These are phyloP conservation scores for Sporothrix mexicana DNA, from an alignment of 2,329 filamentous ascomycete genomes.

Conservation along the genomic window DNA sequence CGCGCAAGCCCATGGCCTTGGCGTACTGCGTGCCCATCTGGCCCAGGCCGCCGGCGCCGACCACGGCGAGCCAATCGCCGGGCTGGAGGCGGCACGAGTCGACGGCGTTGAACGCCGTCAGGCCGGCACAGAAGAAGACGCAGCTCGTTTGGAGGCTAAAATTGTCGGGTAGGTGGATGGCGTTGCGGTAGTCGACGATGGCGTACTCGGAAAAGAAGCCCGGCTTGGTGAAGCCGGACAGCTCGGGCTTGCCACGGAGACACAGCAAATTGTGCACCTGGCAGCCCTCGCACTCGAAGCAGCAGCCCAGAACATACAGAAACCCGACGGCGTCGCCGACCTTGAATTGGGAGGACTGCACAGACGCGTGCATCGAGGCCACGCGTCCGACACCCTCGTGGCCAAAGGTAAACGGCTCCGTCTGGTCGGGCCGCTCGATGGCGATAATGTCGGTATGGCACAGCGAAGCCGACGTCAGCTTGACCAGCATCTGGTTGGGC, in stretches of 20 bases:
- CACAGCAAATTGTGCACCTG: constrained; percentile 51
- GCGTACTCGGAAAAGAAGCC: constrained; percentile 57
- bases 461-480: constrained; percentile 46
- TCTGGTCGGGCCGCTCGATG: constrained; percentile 36
- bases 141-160: constrained; percentile 46
- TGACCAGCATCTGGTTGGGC: constrained; percentile 49
- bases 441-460: constrained; percentile 45
- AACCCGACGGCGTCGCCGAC: constrained; percentile 54
- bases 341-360: constrained; percentile 48
- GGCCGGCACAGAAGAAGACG: constrained; percentile 56
- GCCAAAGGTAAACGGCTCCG: constrained; percentile 44
- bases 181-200: constrained; percentile 53
- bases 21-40: constrained; percentile 54
- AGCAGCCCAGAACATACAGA: constrained; percentile 52
- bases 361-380: constrained; percentile 46
- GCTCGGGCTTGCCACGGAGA: constrained; percentile 46
- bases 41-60: constrained; percentile 52
- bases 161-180: constrained; percentile 47
- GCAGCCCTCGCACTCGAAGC: constrained; percentile 55
- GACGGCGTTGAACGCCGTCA: constrained; percentile 51
- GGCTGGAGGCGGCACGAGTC: constrained; percentile 44
- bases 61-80: constrained; percentile 49
- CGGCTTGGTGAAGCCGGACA: constrained; percentile 51
- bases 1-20: constrained; percentile 52
- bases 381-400: constrained; percentile 56